Evolutionary conservation across 441 rosid genomes (phyloP).

Genomic region (Adansonia rubrostipa): DNA sequence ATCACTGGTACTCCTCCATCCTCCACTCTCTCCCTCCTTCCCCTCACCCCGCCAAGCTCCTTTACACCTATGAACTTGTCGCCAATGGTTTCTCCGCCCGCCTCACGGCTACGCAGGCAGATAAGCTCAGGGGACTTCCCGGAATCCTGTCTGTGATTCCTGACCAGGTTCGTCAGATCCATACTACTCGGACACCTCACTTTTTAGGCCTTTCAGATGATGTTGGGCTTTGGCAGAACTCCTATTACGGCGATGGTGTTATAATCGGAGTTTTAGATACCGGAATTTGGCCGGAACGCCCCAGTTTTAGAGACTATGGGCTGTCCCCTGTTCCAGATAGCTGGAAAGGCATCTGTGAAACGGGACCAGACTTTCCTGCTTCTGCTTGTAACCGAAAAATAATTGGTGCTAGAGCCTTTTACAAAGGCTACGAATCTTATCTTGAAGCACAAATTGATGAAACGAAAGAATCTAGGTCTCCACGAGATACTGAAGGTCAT

Average conservation of each 20-base stretch:
- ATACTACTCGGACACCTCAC: conserved; percentile 75
- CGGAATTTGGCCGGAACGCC: conserved; percentile 83
- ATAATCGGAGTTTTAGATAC: conserved; percentile 83
- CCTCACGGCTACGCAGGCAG: conserved; percentile 54
- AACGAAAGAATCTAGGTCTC: conserved; percentile 55
- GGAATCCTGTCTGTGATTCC: conserved; percentile 66
- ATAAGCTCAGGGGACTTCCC: conserved; percentile 43
- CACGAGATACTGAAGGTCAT: conserved; percentile 84
- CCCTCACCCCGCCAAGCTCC: conserved; percentile 50
- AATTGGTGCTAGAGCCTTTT: conserved; percentile 75
- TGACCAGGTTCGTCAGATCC: conserved; percentile 69
- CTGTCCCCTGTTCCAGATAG: conserved; percentile 52
- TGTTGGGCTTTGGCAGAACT: conserved; percentile 68
- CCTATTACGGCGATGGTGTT: conserved; percentile 64
- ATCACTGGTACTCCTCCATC: conserved; percentile 65
- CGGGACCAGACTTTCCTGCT: conserved; percentile 60
- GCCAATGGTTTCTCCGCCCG: conserved; percentile 73
- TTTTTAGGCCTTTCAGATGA: conserved; percentile 70
- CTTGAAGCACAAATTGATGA: conserved; percentile 38
- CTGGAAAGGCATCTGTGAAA: conserved; percentile 77
- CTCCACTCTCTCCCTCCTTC: conserved; percentile 56
- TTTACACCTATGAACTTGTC: conserved; percentile 64
- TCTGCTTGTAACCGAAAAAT: conserved; percentile 67
- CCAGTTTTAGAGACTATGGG: conserved; percentile 58
- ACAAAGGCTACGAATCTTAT: conserved; percentile 50